phyloP scores from a whole-genome alignment of 805 yeast genomes.

The Zygosaccharomyces kombuchaensis region DNA sequence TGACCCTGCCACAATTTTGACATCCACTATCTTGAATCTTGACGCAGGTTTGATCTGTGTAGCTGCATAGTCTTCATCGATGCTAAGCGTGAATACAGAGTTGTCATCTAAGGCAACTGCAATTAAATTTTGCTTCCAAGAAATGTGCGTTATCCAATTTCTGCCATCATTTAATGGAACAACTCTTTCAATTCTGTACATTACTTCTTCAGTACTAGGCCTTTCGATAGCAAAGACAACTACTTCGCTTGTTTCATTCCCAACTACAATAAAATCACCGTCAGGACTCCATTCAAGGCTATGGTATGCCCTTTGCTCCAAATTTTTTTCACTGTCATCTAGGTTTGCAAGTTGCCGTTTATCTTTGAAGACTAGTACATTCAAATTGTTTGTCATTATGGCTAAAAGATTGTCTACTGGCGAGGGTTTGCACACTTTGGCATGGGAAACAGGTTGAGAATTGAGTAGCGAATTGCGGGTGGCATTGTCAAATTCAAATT shows the following conservation, averaged over 20 bases:
- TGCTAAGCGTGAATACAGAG: conserved; percentile 17
- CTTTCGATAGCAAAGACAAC: conserved; percentile 12
- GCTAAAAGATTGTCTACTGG: conserved; percentile 22
- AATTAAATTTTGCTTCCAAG: conserved; percentile 14
- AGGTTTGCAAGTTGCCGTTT: conserved; percentile 15
- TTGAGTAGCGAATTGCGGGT: conserved; percentile 25
- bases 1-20: conserved; percentile 11
- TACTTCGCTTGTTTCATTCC: conserved; percentile 28
- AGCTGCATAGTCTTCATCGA: not conserved
- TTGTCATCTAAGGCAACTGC: conserved; percentile 25
- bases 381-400: conserved; percentile 29
- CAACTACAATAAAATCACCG: conserved; percentile 21
- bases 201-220: not conserved
- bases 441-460: conserved; percentile 28
- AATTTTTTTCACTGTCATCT: conserved; percentile 16
- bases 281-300: conserved; percentile 27
- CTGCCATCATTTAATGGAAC: conserved; percentile 3
- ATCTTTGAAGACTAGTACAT: conserved; percentile 23
- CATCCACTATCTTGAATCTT: conserved; percentile 23
- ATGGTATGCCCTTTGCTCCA: conserved; percentile 24
- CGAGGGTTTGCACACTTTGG: conserved; percentile 21
- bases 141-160: conserved; percentile 25
- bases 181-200: not conserved
- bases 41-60: conserved; percentile 13
- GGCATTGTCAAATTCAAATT: conserved; percentile 27